Base-by-base conservation (phyloP, 305 asterid genomes). In the Rubia tinctorum region DNA sequence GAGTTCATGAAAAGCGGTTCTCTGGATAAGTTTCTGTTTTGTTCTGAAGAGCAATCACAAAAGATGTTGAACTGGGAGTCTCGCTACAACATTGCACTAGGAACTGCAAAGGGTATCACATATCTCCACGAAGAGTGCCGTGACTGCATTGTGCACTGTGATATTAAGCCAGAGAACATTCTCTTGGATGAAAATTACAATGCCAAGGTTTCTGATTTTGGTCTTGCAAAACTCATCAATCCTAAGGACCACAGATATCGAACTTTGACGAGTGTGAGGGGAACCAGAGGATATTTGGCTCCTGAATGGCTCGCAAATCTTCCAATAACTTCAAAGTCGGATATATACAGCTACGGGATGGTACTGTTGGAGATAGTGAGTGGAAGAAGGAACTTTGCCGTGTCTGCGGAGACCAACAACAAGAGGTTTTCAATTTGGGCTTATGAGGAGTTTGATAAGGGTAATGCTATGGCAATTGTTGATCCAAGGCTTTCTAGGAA, bases 241-340 rank as follows among this genome's bases (percentile, higher is more conserved):
- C 85, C 88, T 0, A 92, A 87, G 59, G 94, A 88, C 81, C 92
- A 89, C 59, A 82, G 92, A 59, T 79, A 87, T 43, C 79, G 93
- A 42, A 87, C 95, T 43, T 72, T 90, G 78, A 88, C 88, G 6
- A 90, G 92, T 42, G 90, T 92, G 73, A 84, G 98, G 79, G 98
- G 98, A 17, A 92, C 98, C 0, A 73, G 96, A 66, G 98, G 96
- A 22, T 90, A 92, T 84, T 71, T 90, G 37, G 96, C 98, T 69
- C 98, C 98, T 0, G 98, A 89, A 72, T 92, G 98, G 96, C 84
- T 90, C 11, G 98, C 96, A 5, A 89, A 92, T 75, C 92, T 92
- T 55, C 96, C 96, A 14, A 88, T 88, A 76, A 88, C 96, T 69
- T 85, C 94, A 13, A 92, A 88, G 77, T 88, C 96, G 5, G 96